These are phyloP conservation scores for Gremmenia infestans DNA, from an alignment of 2,329 filamentous ascomycete species.

Conservation along the genomic window DNA sequence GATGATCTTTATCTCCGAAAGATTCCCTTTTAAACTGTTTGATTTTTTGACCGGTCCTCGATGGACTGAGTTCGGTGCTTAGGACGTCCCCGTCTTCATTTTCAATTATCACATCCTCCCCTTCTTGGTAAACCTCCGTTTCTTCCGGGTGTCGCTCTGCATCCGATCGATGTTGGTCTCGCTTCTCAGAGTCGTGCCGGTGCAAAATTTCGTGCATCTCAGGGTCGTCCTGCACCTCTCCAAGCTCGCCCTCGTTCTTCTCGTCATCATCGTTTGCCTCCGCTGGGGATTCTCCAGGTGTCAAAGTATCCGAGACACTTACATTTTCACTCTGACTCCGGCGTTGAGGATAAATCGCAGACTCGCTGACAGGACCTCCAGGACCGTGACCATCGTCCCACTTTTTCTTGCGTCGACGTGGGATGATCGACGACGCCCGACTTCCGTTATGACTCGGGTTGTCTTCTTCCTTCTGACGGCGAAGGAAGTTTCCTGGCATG, in stretches of 20 bases:
- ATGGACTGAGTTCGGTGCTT: constrained; percentile 30
- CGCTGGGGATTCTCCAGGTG: constrained; percentile 26
- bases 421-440: constrained; percentile 54
- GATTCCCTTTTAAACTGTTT: constrained; percentile 38
- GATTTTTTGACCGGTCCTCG: constrained; percentile 29
- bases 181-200: constrained; percentile 31
- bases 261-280: constrained; percentile 29
- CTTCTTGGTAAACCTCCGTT: constrained; percentile 76
- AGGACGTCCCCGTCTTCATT: constrained; percentile 84
- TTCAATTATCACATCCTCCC: constrained; percentile 73
- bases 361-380: constrained; percentile 84
- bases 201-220: constrained; percentile 33
- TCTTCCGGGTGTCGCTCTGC: constrained; percentile 29
- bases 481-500: constrained; percentile 70
- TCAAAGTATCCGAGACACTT: constrained; percentile 27
- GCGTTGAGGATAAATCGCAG: constrained; percentile 71
- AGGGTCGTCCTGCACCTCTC: constrained; percentile 31
- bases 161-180: constrained; percentile 25
- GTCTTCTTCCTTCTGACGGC: constrained; percentile 76
- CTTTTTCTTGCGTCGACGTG: constrained; percentile 59
- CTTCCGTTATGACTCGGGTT: constrained; percentile 48
- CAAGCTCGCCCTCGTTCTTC: constrained; percentile 27
- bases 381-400: constrained; percentile 69
- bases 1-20: constrained; percentile 32
- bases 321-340: constrained; percentile 23